Percentiles rank a stretch among this genome's conserved stretches.
These are phyloP conservation scores for Exophiala spinifera DNA, from an alignment of 2,329 filamentous ascomycete genomes.

Conservation along the genomic window DNA sequence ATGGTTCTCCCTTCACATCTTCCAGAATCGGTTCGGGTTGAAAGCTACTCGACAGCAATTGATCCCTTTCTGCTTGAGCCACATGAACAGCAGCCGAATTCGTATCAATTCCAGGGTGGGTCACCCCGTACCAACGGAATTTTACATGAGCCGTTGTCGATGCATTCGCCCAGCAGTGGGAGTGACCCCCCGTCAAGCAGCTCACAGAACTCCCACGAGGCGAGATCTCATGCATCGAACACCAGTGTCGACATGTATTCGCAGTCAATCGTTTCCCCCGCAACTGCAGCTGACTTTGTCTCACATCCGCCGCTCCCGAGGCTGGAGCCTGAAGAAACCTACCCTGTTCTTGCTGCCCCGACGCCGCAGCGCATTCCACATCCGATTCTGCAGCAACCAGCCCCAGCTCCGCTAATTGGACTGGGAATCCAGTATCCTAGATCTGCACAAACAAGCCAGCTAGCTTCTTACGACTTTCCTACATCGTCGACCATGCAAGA, in stretches of 20 bases:
- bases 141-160: constrained; percentile 29
- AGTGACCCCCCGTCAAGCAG: constrained; percentile 33
- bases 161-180: constrained; percentile 34
- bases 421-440: constrained; percentile 22
- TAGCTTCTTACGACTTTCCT: constrained; percentile 31
- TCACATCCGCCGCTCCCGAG: constrained; percentile 34
- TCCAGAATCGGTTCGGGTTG: constrained; percentile 30
- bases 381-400: constrained; percentile 21
- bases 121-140: constrained; percentile 13
- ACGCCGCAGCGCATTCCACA: constrained; percentile 22
- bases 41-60: constrained; percentile 4
- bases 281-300: constrained; percentile 26
- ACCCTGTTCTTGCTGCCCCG: constrained; percentile 22
- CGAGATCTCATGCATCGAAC: constrained; percentile 17
- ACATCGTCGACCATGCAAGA: not conserved
- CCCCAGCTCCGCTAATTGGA: constrained; percentile 3
- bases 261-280: constrained; percentile 43
- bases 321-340: constrained; percentile 28
- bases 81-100: constrained; percentile 12
- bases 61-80: constrained; percentile 13
- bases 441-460: constrained; percentile 37
- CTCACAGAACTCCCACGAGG: constrained; percentile 18
- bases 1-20: constrained; percentile 36
- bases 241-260: constrained; percentile 19
- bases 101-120: constrained; percentile 34